Percentiles rank a stretch among this genome's conserved stretches.
Conservation (phyloP, 768 basidiomycete species). For the Xerocomus brunneocitrinus region DNA sequence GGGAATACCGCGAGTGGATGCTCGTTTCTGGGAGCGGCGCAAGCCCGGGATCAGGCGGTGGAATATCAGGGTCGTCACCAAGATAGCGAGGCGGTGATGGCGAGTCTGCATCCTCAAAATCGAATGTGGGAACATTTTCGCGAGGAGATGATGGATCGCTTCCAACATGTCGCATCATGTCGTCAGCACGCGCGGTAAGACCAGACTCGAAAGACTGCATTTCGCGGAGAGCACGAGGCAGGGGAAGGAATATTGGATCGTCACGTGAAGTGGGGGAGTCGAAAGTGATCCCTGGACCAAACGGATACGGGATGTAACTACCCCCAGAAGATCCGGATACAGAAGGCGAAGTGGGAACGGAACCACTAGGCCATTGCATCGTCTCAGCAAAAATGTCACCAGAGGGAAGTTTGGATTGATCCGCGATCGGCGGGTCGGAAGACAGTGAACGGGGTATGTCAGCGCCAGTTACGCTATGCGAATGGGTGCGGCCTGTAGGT, state of each 20-base stretch:
- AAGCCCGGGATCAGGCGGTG: constrained; percentile 24
- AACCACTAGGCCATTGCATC: constrained; percentile 52
- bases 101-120: constrained; percentile 2
- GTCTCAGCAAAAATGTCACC: constrained; percentile 61
- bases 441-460: constrained; percentile 48
- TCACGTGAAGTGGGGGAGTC: constrained; percentile 52
- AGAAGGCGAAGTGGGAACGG: constrained; percentile 35
- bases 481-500: constrained; percentile 57
- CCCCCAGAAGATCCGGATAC: constrained; percentile 18
- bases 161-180: constrained; percentile 22
- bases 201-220: constrained; percentile 89
- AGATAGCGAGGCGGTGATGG: constrained; percentile 22
- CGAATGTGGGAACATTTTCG: not conserved
- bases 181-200: constrained; percentile 62
- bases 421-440: constrained; percentile 19
- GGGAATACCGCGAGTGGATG: constrained; percentile 61
- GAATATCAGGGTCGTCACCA: constrained; percentile 28
- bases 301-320: constrained; percentile 46
- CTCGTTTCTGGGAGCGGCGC: constrained; percentile 44
- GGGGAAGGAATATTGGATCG: constrained; percentile 37
- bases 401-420: constrained; percentile 25
- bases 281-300: constrained; percentile 60
- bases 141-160: constrained; percentile 9
- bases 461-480: constrained; percentile 72
- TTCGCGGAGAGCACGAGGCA: constrained; percentile 62